phyloP scores from a whole-genome alignment of 1,139 yeast genomes.

The Debaryomycetaceae sp. region DNA sequence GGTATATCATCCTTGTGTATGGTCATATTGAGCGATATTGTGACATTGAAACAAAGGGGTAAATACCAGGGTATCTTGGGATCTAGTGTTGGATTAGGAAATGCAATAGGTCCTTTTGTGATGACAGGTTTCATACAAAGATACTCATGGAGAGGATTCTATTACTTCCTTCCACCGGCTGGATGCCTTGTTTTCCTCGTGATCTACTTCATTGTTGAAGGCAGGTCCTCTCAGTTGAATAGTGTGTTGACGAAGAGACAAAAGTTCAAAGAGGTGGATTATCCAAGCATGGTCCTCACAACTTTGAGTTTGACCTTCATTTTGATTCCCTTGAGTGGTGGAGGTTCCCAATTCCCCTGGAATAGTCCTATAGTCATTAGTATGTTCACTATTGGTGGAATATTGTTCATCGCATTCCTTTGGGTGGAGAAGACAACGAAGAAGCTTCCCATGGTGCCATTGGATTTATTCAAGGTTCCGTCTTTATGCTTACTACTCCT shows the following conservation, averaged over 20 bases:
- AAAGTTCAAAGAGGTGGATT: slow-evolving; percentile 44
- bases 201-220: slow-evolving; percentile 25
- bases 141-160: slow-evolving; percentile 51
- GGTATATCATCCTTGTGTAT: slow-evolving; percentile 40
- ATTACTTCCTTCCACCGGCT: slow-evolving; percentile 45
- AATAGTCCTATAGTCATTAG: slow-evolving; percentile 44
- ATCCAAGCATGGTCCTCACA: slow-evolving; percentile 43
- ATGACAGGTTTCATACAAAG: slow-evolving; percentile 47
- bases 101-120: slow-evolving; percentile 53
- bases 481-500: slow-evolving; percentile 39
- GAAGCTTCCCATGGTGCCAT: slow-evolving; percentile 55
- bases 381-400: slow-evolving; percentile 46
- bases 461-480: slow-evolving; percentile 38
- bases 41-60: slow-evolving; percentile 41
- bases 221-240: slow-evolving; percentile 7
- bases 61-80: slow-evolving; percentile 50
- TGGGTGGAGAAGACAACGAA: slow-evolving; percentile 50
- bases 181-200: slow-evolving; percentile 24
- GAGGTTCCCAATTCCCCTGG: slow-evolving; percentile 55
- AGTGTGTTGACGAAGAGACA: slow-evolving; percentile 24
- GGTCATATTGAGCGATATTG: slow-evolving; percentile 43
- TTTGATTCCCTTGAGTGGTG: slow-evolving; percentile 52
- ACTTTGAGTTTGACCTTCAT: slow-evolving; percentile 42
- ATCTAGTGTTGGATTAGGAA: slow-evolving; percentile 52
- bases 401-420: slow-evolving; percentile 36